Conservation (phyloP, 305 asterid species). For the Fraxinus ornus region DNA sequence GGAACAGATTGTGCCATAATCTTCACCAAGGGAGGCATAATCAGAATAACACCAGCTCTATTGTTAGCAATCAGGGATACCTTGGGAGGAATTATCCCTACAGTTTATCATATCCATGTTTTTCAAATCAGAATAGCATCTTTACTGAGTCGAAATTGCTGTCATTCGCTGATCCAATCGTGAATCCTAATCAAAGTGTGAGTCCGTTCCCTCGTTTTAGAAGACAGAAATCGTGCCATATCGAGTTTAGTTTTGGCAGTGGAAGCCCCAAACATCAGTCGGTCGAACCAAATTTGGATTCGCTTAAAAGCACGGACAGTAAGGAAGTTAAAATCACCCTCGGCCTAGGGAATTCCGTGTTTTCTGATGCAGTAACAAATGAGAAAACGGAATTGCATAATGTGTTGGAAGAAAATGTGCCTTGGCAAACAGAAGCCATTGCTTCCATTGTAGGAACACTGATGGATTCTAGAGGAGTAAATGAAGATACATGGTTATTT, state of each 20-base stretch:
- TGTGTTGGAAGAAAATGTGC: conserved; percentile 46
- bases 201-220: conserved; percentile 63
- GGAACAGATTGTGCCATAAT: conserved; percentile 60
- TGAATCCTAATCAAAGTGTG: conserved; percentile 29
- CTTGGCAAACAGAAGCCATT: conserved; percentile 61
- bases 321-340: conserved; percentile 66
- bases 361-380: conserved; percentile 23
- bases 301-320: conserved; percentile 51
- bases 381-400: conserved; percentile 18
- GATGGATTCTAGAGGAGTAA: conserved; percentile 23
- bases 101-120: conserved; percentile 38
- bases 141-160: conserved; percentile 50
- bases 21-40: conserved; percentile 51
- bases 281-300: conserved; percentile 50
- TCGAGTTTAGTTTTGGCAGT: conserved; percentile 67
- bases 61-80: conserved; percentile 31
- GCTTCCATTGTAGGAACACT: conserved; percentile 44
- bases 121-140: conserved; percentile 40
- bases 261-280: conserved; percentile 31
- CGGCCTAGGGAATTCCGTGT: conserved; percentile 61
- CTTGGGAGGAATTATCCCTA: conserved; percentile 39
- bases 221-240: conserved; percentile 77
- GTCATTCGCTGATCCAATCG: conserved; percentile 39
- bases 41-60: conserved; percentile 31
- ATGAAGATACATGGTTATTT: conserved; percentile 44